phyloP scores from a whole-genome alignment of 2,329 filamentous ascomycete genomes.

The Magnaporthiopsis incrustans region DNA sequence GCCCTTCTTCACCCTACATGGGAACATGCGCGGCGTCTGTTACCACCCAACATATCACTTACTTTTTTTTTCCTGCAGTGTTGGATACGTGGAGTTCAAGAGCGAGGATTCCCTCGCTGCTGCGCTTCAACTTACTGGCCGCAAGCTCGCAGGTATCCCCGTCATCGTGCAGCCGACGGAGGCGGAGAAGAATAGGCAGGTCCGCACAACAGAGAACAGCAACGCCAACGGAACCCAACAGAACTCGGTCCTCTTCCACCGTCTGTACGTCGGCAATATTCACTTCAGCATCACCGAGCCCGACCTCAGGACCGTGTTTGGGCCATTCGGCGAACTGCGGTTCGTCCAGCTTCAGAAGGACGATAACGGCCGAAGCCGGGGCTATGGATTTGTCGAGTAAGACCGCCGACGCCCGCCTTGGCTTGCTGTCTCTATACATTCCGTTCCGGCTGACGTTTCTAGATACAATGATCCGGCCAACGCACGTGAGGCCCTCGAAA shows the following conservation, averaged over 20 bases:
- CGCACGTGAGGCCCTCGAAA: conserved; percentile 89
- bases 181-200: conserved; percentile 98
- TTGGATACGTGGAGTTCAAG: conserved; percentile 99
- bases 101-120: conserved; percentile 87
- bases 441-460: not conserved
- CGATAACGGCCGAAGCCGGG: conserved; percentile 79
- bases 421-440: not conserved
- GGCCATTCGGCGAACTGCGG: conserved; percentile 94
- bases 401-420: conserved; percentile 27
- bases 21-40: conserved; percentile 20
- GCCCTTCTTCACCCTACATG: not conserved
- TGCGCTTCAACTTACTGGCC: conserved; percentile 95
- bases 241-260: conserved; percentile 89
- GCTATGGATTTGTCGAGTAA: conserved; percentile 98
- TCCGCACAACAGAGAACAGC: conserved; percentile 53
- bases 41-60: conserved; percentile 17
- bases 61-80: conserved; percentile 43
- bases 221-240: conserved; percentile 61
- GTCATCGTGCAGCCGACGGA: conserved; percentile 98
- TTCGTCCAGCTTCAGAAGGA: conserved; percentile 98
- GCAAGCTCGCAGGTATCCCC: conserved; percentile 96
- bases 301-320: conserved; percentile 92
- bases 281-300: conserved; percentile 98
- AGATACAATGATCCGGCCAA: conserved; percentile 87
- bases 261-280: conserved; percentile 97